Conservation (phyloP, 805 yeast species). For the Yamadazyma kitorensis region DNA sequence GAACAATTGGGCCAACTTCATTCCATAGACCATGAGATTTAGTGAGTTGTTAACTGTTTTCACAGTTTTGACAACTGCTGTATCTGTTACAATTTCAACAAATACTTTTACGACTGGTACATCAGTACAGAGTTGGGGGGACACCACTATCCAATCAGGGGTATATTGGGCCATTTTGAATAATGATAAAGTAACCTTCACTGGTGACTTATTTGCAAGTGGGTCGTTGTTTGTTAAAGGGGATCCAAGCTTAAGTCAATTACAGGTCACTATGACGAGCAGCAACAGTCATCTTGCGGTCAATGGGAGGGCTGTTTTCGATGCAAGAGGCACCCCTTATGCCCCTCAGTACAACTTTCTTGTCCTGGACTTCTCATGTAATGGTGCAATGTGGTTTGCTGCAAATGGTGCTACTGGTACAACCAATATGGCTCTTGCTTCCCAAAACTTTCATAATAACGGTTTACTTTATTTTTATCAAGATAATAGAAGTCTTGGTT, state of each 20-base stretch:
- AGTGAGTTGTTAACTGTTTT: too few relatives aligned
- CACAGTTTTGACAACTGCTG: too few relatives aligned
- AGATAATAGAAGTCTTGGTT: conserved; percentile 5
- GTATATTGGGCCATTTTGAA: conserved; percentile 1
- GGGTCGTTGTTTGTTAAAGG: conserved; percentile 1
- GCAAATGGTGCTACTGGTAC: conserved; percentile 13
- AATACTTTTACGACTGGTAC: conserved; percentile 1
- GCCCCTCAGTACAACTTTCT: background rate
- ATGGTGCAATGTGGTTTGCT: conserved; percentile 20
- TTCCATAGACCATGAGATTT: too few relatives aligned
- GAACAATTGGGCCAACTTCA: too few relatives aligned
- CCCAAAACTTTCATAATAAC: conserved; percentile 12
- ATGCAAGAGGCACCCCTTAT: conserved; percentile 1
- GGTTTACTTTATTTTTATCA: conserved; percentile 15
- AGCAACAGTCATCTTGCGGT: background rate
- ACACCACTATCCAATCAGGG: background rate
- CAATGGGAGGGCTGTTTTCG: background rate
- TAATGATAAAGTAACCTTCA: background rate
- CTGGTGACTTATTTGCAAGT: background rate
- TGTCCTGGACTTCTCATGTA: conserved; percentile 13
- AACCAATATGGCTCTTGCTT: conserved; percentile 8
- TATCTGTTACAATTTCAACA: too few relatives aligned
- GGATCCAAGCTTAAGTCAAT: background rate
- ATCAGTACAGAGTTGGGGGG: background rate
- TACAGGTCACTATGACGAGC: conserved; percentile 2